These are phyloP conservation scores for Pyrenophora graminea DNA, from an alignment of 2,329 filamentous ascomycete species.

Conservation along the genomic window DNA sequence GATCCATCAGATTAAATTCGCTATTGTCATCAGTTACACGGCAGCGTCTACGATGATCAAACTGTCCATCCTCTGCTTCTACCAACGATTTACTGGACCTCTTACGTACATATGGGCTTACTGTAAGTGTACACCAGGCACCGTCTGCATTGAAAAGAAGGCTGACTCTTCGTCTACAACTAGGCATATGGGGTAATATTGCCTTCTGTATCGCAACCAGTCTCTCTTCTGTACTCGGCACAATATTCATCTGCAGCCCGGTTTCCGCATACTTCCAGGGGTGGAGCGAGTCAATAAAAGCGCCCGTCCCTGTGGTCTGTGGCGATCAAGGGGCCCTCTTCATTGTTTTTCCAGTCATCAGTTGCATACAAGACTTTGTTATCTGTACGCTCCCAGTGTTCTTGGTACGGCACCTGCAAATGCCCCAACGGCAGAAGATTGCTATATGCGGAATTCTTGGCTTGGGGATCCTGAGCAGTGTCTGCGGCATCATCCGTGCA, in stretches of 20 bases:
- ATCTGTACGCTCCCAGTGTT: slow-evolving; percentile 50
- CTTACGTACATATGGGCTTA: slow-evolving; percentile 44
- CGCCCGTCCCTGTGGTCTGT: slow-evolving; percentile 41
- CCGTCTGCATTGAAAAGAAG: not conserved
- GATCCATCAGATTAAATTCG: slow-evolving; percentile 30
- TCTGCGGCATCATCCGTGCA: slow-evolving; percentile 45
- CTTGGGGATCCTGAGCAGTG: slow-evolving; percentile 48
- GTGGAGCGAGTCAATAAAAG: slow-evolving; percentile 34
- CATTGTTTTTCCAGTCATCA: slow-evolving; percentile 46
- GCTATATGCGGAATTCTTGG: slow-evolving; percentile 51
- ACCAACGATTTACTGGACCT: slow-evolving; percentile 48
- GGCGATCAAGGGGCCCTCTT: slow-evolving; percentile 47
- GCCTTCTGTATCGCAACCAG: slow-evolving; percentile 46
- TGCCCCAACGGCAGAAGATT: slow-evolving; percentile 51
- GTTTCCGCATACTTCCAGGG: slow-evolving; percentile 46
- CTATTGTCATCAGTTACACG: slow-evolving; percentile 41
- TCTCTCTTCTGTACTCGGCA: slow-evolving; percentile 14
- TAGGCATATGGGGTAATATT: slow-evolving; percentile 43
- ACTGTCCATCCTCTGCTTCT: slow-evolving; percentile 47
- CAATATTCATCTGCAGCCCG: slow-evolving; percentile 47
- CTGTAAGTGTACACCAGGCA: slow-evolving; percentile 13
- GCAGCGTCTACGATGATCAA: slow-evolving; percentile 36
- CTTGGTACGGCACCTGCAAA: slow-evolving; percentile 51
- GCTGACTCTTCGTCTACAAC: not conserved
- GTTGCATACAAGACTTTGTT: slow-evolving; percentile 48